Base-by-base conservation (phyloP, 768 basidiomycete genomes). In the Mycena olivaceomarginata region DNA sequence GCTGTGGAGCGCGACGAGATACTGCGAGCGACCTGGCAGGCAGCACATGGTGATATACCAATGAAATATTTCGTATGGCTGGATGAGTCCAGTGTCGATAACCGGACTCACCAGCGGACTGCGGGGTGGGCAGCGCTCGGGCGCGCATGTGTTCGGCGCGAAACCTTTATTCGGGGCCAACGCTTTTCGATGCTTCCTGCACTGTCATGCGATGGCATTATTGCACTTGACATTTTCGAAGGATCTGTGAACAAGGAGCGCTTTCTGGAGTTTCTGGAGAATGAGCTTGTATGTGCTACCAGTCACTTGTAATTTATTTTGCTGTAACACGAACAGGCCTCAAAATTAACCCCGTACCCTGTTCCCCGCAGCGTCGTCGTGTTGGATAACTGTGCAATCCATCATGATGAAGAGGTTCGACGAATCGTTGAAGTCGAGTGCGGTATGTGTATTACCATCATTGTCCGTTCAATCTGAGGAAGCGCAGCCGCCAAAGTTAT, bases 341-440 rank as follows among this genome's bases (percentile, higher is more conserved):
- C 59, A 15, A 60, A 60, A 60, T 60, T 60, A 13, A 60, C 59
- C 5, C 87, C 87, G 22, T 89, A 82, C 80, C 87, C 86, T 0
- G 82, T 77, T 9, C 77, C 78, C 10, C 67, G 76, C 13, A 88
- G 87, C 76, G 82, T 87, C 6, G 79, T 88, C 31, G 81, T 89
- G 1, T 72, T 88, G 59, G 85, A 88, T 64, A 89, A 89, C 72
- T 87, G 87, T 62, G 68, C 79, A 2, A 89, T 89, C 67, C 87
- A 89, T 76, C 87, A 48, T 46, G 82, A 83, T 59, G 84, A 85
- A 20, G 85, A 85, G 7, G 73, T 89, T 20, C 79, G 81, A 1
- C 51, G 72, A 2, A 74, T 87, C n/a, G 79, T 87, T 45, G 81
- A 80, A 65, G 84, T 73, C 40, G 75, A 82, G 72, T 82, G 82